A percentile compares a stretch with the other conserved stretches of the same genome.
Evolutionary conservation across 2,329 filamentous ascomycete genomes (phyloP).

Genomic region (Paecilomyces dactylethromorphus): DNA sequence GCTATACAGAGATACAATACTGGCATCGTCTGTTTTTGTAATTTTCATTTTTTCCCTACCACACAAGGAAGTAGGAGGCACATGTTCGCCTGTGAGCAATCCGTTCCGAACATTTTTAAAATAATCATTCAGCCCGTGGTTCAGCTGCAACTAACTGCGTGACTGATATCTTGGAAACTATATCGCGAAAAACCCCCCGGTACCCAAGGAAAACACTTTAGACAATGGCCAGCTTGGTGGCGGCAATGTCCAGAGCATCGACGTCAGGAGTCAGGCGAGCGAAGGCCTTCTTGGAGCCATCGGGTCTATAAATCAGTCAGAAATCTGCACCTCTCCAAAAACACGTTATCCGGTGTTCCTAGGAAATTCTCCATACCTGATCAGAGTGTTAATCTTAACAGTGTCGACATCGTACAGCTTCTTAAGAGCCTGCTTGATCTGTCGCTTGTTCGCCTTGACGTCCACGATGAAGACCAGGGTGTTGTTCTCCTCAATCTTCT

Average conservation of each 20-base stretch:
- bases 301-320: slow-evolving; percentile 55
- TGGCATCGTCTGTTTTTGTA: background rate
- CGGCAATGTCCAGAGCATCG: slow-evolving; percentile 97
- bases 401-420: slow-evolving; percentile 98
- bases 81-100: background rate
- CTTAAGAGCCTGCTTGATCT: slow-evolving; percentile 98
- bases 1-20: background rate
- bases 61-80: background rate
- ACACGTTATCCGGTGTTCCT: background rate
- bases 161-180: slow-evolving; percentile 31
- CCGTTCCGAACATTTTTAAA: slow-evolving; percentile 14
- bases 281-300: slow-evolving; percentile 98
- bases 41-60: background rate
- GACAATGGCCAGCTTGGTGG: slow-evolving; percentile 97
- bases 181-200: slow-evolving; percentile 39
- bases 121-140: slow-evolving; percentile 31
- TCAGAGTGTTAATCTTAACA: slow-evolving; percentile 99
- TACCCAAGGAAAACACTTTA: slow-evolving; percentile 53
- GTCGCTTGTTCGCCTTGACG: slow-evolving; percentile 97
- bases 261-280: slow-evolving; percentile 92
- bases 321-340: slow-evolving; percentile 2
- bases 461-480: slow-evolving; percentile 97
- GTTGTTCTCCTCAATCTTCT: slow-evolving; percentile 99
- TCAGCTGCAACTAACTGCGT: slow-evolving; percentile 22
- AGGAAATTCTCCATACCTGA: slow-evolving; percentile 59